Conservation (phyloP, 192 early-diverging fungal genomes). For the Podila verticillata region DNA sequence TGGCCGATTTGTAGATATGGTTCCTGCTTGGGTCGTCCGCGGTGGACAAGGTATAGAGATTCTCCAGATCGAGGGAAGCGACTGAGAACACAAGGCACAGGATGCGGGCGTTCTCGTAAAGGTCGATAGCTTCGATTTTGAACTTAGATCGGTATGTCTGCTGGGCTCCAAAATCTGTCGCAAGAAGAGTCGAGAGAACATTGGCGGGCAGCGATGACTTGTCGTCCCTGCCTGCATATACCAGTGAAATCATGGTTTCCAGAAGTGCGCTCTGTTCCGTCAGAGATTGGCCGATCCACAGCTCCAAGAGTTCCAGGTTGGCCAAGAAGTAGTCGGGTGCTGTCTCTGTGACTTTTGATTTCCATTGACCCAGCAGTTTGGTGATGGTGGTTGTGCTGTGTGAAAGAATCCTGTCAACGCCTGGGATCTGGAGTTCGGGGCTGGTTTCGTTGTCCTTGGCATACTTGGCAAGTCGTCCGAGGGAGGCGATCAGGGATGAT, state of each 20-base stretch:
- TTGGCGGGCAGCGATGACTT: slow-evolving; percentile 26
- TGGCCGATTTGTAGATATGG: slow-evolving; percentile 33
- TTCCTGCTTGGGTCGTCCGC: slow-evolving; percentile 5
- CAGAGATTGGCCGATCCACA: slow-evolving; percentile 53
- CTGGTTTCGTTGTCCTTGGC: slow-evolving; percentile 10
- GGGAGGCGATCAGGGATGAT: slow-evolving; percentile 15
- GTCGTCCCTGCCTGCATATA: slow-evolving; percentile 43
- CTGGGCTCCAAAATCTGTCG: slow-evolving; percentile 47
- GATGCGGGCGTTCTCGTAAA: slow-evolving; percentile 31
- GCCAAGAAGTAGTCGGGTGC: slow-evolving; percentile 34
- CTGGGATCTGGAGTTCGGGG: slow-evolving; percentile 4
- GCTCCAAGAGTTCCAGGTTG: slow-evolving; percentile 16
- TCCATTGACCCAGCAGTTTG: slow-evolving; percentile 25
- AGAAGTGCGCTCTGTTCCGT: slow-evolving; percentile 55
- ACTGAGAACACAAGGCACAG: slow-evolving; percentile 49
- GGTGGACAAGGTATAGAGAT: slow-evolving; percentile 19
- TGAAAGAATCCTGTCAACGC: slow-evolving; percentile 12
- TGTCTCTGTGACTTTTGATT: slow-evolving; percentile 7
- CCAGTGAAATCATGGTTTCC: slow-evolving; percentile 48
- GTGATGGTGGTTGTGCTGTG: slow-evolving; percentile 18
- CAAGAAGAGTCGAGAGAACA: slow-evolving; percentile 14
- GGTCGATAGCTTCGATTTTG: slow-evolving; percentile 35
- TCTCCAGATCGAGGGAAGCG: slow-evolving; percentile 36
- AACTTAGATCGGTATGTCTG: slow-evolving; percentile 44
- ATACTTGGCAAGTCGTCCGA: slow-evolving; percentile 19